These are phyloP conservation scores for Physcomitrellopsis africana DNA, from an alignment of 225 moss, liverwort and hornwort genomes.

Conservation along the genomic window DNA sequence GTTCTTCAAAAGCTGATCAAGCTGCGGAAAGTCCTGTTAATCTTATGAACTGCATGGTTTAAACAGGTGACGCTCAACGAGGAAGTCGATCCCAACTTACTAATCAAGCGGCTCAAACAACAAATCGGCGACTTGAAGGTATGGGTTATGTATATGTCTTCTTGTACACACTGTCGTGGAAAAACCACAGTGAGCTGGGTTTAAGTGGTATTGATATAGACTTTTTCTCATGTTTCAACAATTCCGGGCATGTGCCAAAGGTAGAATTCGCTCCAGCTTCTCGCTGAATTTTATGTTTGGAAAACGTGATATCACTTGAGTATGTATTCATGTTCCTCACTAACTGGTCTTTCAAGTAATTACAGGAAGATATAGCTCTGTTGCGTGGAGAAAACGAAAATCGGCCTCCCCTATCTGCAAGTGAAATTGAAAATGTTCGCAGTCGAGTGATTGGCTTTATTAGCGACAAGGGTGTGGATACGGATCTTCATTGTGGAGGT, in stretches of 20 bases:
- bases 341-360: background rate
- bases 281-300: background rate
- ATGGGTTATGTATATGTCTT: background rate
- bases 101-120: slow-evolving; percentile 82
- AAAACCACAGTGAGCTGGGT: background rate
- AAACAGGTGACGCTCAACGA: slow-evolving; percentile 76
- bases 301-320: background rate
- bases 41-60: background rate
- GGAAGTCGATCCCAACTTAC: slow-evolving; percentile 73
- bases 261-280: background rate
- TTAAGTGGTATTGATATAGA: background rate
- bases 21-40: background rate
- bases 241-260: background rate
- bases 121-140: slow-evolving; percentile 81
- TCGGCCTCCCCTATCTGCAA: slow-evolving; percentile 46
- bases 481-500: slow-evolving; percentile 75
- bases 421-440: slow-evolving; percentile 53
- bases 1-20: background rate
- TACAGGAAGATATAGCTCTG: slow-evolving; percentile 66
- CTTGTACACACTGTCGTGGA: background rate
- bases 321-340: background rate
- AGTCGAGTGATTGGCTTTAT: slow-evolving; percentile 48
- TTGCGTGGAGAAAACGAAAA: slow-evolving; percentile 60
- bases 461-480: slow-evolving; percentile 48
- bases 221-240: background rate